Conservation (phyloP, 1,284 basidiomycete species). For the Porogramme epimiltina region DNA sequence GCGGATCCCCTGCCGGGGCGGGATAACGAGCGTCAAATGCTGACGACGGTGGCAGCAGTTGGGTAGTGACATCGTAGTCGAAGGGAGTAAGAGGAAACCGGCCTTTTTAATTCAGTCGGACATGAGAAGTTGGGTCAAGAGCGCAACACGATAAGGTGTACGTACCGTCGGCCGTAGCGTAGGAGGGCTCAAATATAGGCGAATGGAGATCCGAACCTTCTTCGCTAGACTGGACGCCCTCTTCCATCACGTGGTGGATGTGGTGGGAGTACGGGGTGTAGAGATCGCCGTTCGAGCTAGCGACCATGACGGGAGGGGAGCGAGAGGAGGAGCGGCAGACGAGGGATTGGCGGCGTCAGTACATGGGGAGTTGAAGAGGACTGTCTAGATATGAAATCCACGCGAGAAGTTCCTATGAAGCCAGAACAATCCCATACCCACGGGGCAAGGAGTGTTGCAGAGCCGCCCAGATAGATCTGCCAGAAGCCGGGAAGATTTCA, state of each 20-base stretch:
- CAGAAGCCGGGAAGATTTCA: slow-evolving; percentile 30
- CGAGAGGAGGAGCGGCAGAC: slow-evolving; percentile 25
- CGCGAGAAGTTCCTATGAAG: slow-evolving; percentile 33
- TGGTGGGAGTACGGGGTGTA: slow-evolving; percentile 53
- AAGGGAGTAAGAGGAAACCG: slow-evolving; percentile 54
- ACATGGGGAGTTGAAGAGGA: slow-evolving; percentile 35
- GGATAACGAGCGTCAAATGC: slow-evolving; percentile 32
- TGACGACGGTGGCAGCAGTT: slow-evolving; percentile 23
- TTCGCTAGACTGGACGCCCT: slow-evolving; percentile 68
- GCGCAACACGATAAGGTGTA: slow-evolving; percentile 25
- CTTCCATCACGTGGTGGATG: slow-evolving; percentile 49
- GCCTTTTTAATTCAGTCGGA: slow-evolving; percentile 54
- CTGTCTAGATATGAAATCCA: slow-evolving; percentile 37
- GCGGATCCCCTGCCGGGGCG: slow-evolving; percentile 25
- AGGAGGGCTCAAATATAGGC: slow-evolving; percentile 56
- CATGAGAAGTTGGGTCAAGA: slow-evolving; percentile 35
- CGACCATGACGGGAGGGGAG: slow-evolving; percentile 48
- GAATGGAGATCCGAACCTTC: slow-evolving; percentile 73
- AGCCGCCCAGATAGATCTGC: slow-evolving; percentile 35
- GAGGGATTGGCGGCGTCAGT: slow-evolving; percentile 31
- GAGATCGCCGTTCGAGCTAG: slow-evolving; percentile 51
- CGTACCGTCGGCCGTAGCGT: slow-evolving; percentile 42
- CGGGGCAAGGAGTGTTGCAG: slow-evolving; percentile 25
- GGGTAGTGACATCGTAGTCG: slow-evolving; percentile 24
- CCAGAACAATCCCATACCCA: slow-evolving; percentile 33